Percentiles rank a stretch among this genome's conserved stretches.
Conservation (phyloP, 2,329 filamentous ascomycete species). For the Claviceps sp. region DNA sequence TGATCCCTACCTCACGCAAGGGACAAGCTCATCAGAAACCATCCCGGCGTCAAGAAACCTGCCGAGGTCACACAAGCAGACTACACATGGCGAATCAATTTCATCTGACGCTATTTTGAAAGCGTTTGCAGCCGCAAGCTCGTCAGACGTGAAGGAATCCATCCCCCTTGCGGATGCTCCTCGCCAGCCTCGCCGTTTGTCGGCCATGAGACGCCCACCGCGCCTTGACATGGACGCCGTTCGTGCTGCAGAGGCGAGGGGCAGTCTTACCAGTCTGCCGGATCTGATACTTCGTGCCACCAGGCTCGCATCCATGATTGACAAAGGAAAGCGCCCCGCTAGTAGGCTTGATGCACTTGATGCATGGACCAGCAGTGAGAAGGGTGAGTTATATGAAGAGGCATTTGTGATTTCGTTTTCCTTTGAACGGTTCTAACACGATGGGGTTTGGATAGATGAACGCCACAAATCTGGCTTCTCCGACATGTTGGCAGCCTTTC, state of each 20-base stretch:
- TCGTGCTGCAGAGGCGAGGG: conserved; percentile 65
- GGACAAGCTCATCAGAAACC: conserved; percentile 32
- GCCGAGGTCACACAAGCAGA: conserved; percentile 7
- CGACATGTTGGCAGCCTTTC: conserved; percentile 54
- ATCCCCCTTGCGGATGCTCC: conserved; percentile 17
- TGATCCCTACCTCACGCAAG: conserved; percentile 33
- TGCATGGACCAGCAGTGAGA: conserved; percentile 34
- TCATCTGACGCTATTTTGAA: conserved; percentile 35
- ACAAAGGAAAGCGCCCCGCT: conserved; percentile 57
- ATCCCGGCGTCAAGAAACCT: conserved; percentile 17
- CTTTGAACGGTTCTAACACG: conserved; percentile 1
- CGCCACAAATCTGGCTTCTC: conserved; percentile 42
- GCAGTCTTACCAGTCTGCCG: conserved; percentile 81
- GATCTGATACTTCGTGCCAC: conserved; percentile 87
- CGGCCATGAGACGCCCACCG: conserved; percentile 52
- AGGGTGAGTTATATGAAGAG: conserved; percentile 16
- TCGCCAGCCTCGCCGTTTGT: conserved; percentile 29
- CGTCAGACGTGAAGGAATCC: conserved; percentile 25
- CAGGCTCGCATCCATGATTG: conserved; percentile 72
- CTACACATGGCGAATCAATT: conserved; percentile 11
- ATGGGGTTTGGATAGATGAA: conserved; percentile 19
- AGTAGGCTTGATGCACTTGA: conserved; percentile 43
- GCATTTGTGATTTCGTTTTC: neutral
- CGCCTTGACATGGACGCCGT: conserved; percentile 73
- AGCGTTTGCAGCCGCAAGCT: conserved; percentile 36